Evolutionary conservation across 306 rosid species (phyloP).

Genomic region (Carpinus viminea): DNA sequence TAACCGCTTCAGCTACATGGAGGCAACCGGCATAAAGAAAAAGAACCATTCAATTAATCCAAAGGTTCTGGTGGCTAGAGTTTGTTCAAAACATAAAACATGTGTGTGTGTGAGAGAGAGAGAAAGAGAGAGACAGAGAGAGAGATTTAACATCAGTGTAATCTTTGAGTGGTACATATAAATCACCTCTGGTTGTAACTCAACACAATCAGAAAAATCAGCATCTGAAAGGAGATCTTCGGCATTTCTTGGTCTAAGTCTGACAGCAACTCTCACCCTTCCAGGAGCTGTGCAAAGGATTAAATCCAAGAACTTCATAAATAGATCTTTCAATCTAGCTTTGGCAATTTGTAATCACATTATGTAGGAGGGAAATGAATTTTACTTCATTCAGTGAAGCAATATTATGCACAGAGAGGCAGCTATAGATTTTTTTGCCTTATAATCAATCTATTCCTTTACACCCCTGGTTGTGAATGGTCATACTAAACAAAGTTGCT

Average conservation of each 20-base stretch:
- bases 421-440: not conserved
- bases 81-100: not conserved
- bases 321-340: not conserved
- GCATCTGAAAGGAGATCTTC: slow-evolving; percentile 56
- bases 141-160: not conserved
- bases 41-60: slow-evolving; percentile 1
- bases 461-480: too few relatives aligned
- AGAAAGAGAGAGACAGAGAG: not conserved
- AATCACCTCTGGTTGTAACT: slow-evolving; percentile 69
- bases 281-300: slow-evolving; percentile 38
- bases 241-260: slow-evolving; percentile 57
- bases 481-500: not conserved
- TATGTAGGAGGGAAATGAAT: not conserved
- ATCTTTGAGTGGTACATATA: not conserved
- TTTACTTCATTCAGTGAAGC: not conserved
- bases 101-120: not conserved
- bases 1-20: slow-evolving; percentile 56
- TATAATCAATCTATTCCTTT: not conserved
- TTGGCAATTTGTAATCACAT: not conserved
- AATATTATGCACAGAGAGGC: not conserved
- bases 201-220: slow-evolving; percentile 57
- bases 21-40: not conserved
- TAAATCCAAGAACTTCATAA: not conserved
- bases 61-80: not conserved
- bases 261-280: slow-evolving; percentile 69